Percentiles rank a stretch among this genome's conserved stretches.
Conservation (phyloP, 2,329 filamentous ascomycete species). For the Canariomyces notabilis region DNA sequence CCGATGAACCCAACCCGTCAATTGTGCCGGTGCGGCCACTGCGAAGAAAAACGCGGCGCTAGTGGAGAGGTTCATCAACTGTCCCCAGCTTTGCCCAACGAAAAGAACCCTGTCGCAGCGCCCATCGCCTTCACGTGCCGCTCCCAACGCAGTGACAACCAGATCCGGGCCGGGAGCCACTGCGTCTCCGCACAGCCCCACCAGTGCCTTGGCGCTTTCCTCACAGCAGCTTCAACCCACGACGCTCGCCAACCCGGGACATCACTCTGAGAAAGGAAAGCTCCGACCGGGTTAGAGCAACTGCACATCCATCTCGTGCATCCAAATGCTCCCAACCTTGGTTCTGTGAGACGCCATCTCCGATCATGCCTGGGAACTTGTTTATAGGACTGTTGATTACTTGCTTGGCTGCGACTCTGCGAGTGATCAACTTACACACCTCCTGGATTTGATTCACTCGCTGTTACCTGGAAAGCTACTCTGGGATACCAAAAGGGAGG, state of each 20-base stretch:
- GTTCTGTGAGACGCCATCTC: neutral
- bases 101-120: slow-evolving; percentile 16
- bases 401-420: no score
- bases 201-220: neutral
- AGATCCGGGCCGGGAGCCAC: slow-evolving; percentile 1
- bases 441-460: no score
- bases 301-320: neutral
- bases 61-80: slow-evolving; percentile 16
- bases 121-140: slow-evolving; percentile 22
- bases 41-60: slow-evolving; percentile 16
- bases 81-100: slow-evolving; percentile 22
- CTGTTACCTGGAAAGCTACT: no score
- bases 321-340: neutral
- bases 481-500: no score
- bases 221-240: neutral
- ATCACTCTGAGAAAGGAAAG: neutral
- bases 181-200: neutral
- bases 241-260: no score
- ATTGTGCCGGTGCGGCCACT: slow-evolving; percentile 11
- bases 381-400: no score
- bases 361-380: no score
- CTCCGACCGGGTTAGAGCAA: neutral
- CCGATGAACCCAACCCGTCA: neutral
- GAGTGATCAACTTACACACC: no score
- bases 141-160: slow-evolving; percentile 7